Percentiles rank a stretch among this genome's conserved stretches.
These are phyloP conservation scores for Ceratocystis cacaofunesta DNA, from an alignment of 2,329 filamentous ascomycete genomes.

Conservation along the genomic window DNA sequence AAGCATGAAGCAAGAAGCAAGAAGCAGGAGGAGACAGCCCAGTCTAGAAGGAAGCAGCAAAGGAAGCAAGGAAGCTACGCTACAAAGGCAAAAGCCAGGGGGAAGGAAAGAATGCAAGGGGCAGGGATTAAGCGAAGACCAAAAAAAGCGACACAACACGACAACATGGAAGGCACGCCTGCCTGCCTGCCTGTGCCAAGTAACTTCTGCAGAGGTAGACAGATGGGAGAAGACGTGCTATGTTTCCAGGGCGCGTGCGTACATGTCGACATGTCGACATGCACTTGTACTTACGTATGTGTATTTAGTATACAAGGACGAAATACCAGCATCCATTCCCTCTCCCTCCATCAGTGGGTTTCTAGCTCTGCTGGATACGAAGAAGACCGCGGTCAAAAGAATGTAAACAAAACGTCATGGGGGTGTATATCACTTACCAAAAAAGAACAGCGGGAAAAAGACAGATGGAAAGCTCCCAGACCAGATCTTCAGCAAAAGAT, in stretches of 20 bases:
- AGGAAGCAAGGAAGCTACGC: background rate
- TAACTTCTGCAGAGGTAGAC: too few relatives aligned
- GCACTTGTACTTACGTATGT: background rate
- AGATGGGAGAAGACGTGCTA: too few relatives aligned
- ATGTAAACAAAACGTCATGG: background rate
- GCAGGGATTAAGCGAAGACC: slow-evolving; percentile 1
- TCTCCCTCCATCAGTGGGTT: background rate
- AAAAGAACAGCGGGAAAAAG: background rate
- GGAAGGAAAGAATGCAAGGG: background rate
- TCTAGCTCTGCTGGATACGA: background rate
- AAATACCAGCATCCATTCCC: background rate
- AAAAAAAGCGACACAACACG: background rate
- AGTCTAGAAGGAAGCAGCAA: too few relatives aligned
- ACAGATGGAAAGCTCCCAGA: background rate
- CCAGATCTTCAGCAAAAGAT: slow-evolving; percentile 1
- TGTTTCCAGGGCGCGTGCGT: background rate
- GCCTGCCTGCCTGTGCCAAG: background rate
- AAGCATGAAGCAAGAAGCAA: background rate
- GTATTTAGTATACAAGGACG: background rate
- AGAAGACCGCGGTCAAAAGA: background rate
- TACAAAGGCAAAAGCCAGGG: slow-evolving; percentile 5
- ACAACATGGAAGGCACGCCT: background rate
- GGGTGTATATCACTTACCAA: background rate
- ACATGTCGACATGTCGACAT: background rate
- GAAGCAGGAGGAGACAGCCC: background rate